Base-by-base conservation (phyloP, 192 early-diverging fungal genomes). In the Coemansia sp. region DNA sequence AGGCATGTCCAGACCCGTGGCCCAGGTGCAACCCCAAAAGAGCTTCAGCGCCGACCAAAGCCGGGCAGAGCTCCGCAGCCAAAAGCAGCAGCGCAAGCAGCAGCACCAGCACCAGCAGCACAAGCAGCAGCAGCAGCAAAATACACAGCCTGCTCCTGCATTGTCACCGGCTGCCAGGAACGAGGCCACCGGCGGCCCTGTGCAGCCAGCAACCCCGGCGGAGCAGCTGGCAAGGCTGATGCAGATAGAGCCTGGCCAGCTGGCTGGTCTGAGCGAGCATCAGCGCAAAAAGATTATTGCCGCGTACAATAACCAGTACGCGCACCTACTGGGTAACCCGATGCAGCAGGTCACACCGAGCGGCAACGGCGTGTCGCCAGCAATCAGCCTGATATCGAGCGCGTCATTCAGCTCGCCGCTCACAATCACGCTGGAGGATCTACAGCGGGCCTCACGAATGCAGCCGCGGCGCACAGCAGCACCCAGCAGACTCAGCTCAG, bases 331-430 rank as follows among this genome's bases (percentile, higher is more conserved):
- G 33, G 64, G 63, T 19, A 43, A 58, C 8, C 46, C 51, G 17
- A 35, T 19, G 45, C 45, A 46, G 45, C 26, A 46, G 9, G 18
- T 23, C 35, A 33, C 38, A 29, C 42, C 64, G 34, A 38, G 28
- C 13, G 53, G 34, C 3, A 53, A 48, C 28, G 44, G 45, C 30
- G 38, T 37, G 25, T 64, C 69, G 36, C 63, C 69, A 7, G 54
- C 59, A 8, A 25, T 51, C 0, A 67, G 71, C 32, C 46, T 62
- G 11, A 53, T 58, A 14, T 55, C 71, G 4, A 59, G 64, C 13
- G 58, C 55, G 35, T 63, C 64, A 43, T 67, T 63, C 29, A 67
- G 47, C 51, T 74, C 71, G 46, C 71, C 71, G n/a, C 71, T 50
- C 52, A 67, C 63, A 14, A 67, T 67, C 6, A 67, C 71, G 13